Evolutionary conservation across 1,139 yeast genomes (phyloP).

Genomic region (Nakaseomyces kungkrabaensis): DNA sequence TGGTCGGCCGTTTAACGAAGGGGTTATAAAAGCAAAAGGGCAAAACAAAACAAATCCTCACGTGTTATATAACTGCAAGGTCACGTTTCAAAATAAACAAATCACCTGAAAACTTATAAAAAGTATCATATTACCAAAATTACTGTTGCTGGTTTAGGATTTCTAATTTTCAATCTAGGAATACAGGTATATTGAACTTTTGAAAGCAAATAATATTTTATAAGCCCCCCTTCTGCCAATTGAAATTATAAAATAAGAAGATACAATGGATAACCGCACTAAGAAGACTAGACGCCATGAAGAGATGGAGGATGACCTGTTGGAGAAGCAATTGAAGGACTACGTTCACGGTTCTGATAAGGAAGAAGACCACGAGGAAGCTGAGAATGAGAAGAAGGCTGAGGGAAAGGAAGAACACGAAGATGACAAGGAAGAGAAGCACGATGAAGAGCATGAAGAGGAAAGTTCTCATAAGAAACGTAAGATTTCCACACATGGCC

Average conservation of each 20-base stretch:
- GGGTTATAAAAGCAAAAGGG: background rate
- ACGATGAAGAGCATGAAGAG: background rate
- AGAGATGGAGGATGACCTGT: background rate
- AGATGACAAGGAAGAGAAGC: background rate
- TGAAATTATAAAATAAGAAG: no score
- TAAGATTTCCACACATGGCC: background rate
- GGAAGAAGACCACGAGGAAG: background rate
- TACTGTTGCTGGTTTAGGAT: background rate
- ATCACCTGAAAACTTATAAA: background rate
- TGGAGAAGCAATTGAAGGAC: constrained; percentile 2
- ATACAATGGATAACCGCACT: background rate
- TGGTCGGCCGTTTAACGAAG: no score
- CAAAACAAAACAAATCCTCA: background rate
- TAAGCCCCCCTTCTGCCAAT: no score
- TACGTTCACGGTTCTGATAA: constrained; percentile 3
- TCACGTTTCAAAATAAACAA: background rate
- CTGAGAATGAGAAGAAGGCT: background rate
- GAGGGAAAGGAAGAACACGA: background rate
- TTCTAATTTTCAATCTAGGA: no score
- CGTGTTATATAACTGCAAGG: constrained; percentile 3
- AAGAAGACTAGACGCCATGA: constrained; percentile 2
- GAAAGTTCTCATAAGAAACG: background rate
- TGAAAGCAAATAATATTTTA: no score
- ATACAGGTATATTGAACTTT: background rate
- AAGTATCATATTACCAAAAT: no score